Base-by-base conservation (phyloP, 441 rosid genomes). In the Populus hybrid region DNA sequence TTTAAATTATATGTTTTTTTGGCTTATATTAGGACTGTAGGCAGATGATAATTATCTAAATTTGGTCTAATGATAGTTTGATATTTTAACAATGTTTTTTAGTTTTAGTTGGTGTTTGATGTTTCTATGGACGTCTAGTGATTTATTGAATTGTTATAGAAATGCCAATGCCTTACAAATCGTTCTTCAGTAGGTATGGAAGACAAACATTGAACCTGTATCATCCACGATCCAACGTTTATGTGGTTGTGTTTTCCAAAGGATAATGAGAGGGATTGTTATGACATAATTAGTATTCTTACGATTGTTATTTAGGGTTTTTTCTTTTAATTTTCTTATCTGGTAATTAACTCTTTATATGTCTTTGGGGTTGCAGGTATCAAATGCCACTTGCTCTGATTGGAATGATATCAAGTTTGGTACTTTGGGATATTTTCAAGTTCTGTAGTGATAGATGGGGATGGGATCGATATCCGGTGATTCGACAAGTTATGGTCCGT, bases 361-460 rank as follows among this genome's bases (percentile, higher is more conserved):
- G 61, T 12, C 59, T 2, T 9, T 64, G 68, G 59, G 38, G 36
- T 57, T 70, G 3, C 69, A 94, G 98, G 84, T 95, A 94, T 83
- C 97, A 92, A 82, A 94, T 94, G 93, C 97, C 97, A 11, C 86
- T 92, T 73, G 93, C 99, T 66, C 94, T 95, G 74, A 84, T 89
- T 70, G 98, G 98, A 76, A 80, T 94, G 85, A 61, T 93, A 72
- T 89, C 91, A 69, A 87, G 97, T 83, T 90, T 95, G 88, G 97
- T 89, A 4, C 81, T 95, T 72, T 95, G 98, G 99, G 98, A 94
- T 80, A 73, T 89, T 26, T 89, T 95, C 89, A 92, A 87, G 86
- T 89, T 87, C 83, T 84, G 90, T 72, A 87, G 88, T 81, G 90
- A 89, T 40, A 87, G 76, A 68, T 94, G 93, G 95, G 85, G 84